These are phyloP conservation scores for Pistacia atlantica DNA, from an alignment of 345 rosid genomes.

Conservation along the genomic window DNA sequence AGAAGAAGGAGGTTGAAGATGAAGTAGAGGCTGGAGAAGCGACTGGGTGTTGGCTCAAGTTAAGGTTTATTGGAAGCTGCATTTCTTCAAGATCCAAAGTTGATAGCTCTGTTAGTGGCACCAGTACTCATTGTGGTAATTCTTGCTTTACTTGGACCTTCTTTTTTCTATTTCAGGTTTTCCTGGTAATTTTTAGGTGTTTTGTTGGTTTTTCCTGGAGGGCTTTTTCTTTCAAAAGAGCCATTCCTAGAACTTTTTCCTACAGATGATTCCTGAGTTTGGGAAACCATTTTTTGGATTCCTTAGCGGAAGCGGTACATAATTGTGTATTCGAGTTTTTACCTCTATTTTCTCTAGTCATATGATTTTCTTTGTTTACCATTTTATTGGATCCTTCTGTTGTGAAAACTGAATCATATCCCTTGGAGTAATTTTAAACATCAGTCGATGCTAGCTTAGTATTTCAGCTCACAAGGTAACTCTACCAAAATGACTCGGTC, in stretches of 20 bases:
- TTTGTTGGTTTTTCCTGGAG: background rate
- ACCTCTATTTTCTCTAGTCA: slow-evolving; percentile 6
- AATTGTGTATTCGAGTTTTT: background rate
- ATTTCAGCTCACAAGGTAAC: background rate
- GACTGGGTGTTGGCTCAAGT: slow-evolving; percentile 71
- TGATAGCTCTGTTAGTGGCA: slow-evolving; percentile 66
- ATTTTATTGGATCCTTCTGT: background rate
- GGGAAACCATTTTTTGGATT: background rate
- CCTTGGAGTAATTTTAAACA: background rate
- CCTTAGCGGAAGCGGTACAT: background rate
- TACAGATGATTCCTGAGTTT: background rate
- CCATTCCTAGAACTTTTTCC: background rate
- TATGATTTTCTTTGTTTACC: background rate
- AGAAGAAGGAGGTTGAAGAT: slow-evolving; percentile 37
- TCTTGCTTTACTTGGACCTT: slow-evolving; percentile 11
- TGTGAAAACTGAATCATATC: background rate
- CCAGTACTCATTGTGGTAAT: slow-evolving; percentile 49
- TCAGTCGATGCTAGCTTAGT: background rate
- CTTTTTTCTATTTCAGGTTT: background rate
- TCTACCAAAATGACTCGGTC: background rate
- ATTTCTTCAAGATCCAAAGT: slow-evolving; percentile 77
- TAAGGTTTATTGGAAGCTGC: slow-evolving; percentile 61
- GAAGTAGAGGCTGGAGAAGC: slow-evolving; percentile 40
- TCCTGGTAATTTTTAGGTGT: background rate
- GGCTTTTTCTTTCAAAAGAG: background rate